Conservation (phyloP, 192 early-diverging fungal species). For the Mortierella alpina region DNA sequence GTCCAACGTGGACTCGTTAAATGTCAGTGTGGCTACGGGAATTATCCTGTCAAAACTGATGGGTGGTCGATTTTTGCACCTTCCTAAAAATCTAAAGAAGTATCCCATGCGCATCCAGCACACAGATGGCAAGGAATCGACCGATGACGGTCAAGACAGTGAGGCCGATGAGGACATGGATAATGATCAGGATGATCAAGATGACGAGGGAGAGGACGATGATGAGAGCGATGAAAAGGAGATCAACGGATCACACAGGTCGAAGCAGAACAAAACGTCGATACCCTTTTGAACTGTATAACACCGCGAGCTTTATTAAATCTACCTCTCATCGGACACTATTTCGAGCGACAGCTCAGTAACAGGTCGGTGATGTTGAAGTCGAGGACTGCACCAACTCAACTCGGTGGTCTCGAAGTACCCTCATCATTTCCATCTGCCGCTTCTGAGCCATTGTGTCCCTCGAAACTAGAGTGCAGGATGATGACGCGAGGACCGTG, state of each 20-base stretch:
- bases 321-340: too few relatives aligned
- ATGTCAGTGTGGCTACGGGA: slow-evolving; percentile 58
- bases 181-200: slow-evolving; percentile 4
- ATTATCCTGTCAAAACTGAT: slow-evolving; percentile 53
- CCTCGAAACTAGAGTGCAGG: background rate
- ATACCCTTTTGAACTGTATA: slow-evolving; percentile 1
- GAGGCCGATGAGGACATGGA: slow-evolving; percentile 8
- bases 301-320: too few relatives aligned
- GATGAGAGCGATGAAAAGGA: slow-evolving; percentile 18
- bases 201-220: slow-evolving; percentile 5
- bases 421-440: background rate
- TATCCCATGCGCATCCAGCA: slow-evolving; percentile 2
- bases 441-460: slow-evolving; percentile 2
- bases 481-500: slow-evolving; percentile 22
- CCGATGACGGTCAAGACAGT: background rate
- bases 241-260: background rate
- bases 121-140: background rate
- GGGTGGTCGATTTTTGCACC: slow-evolving; percentile 41
- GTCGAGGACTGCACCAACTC: slow-evolving; percentile 22
- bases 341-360: too few relatives aligned
- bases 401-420: slow-evolving; percentile 9
- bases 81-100: slow-evolving; percentile 44
- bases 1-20: slow-evolving; percentile 55
- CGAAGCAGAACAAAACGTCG: background rate
- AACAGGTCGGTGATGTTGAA: background rate